Evolutionary conservation across 2,329 filamentous ascomycete genomes (phyloP), one percentile per base, ranked within the genome.

Genomic region (Fusarium subglutinans): DNA sequence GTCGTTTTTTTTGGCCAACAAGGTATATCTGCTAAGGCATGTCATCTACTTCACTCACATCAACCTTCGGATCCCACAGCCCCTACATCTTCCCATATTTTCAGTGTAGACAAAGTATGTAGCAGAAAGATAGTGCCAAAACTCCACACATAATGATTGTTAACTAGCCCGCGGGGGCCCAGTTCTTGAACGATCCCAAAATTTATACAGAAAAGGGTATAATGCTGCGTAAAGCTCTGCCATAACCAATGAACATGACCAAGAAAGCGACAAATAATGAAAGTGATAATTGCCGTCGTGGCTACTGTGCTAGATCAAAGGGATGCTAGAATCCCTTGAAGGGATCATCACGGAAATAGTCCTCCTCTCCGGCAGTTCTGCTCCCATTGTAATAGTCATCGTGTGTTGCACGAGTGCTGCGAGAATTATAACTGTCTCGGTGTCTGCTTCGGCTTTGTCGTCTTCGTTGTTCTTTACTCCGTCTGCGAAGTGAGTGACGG

Each of bases 271-370:
- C 65, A 70, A 60, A 63, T 56, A 77, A 77, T 66, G 40, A 47
- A 57, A 63, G 37, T 59, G 14, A 61, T 48, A 26, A 51, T 35
- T 44, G 59, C 70, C 62, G 58, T 72, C 15, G 55, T 63, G 60
- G 65, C 55, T 48, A 50, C 37, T 53, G 45, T 73, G 28, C 26
- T 53, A 30, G 48, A 43, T 40, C 15, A n/a, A 48, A 38, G 47
- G 44, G n/a, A 51, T 51, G 41, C 82, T 79, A 92, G 75, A 92
- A 92, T 8, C 89, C 89, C 74, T 84, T 86, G 74, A 92, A 92
- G 3, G 90, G 90, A 70, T 92, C 90, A 30, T 91, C 88, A 43
- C 87, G 83, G 78, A 86, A 86, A 76, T 85, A 89, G 64, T 91
- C 89, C 65, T 91, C 89, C 69, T 90, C 88, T 22, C 83, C 82